A percentile compares a stretch with the other conserved stretches of the same genome.
These are phyloP conservation scores for Coccomyxa sp. DNA, from an alignment of 139 green algal genomes.

Conservation along the genomic window DNA sequence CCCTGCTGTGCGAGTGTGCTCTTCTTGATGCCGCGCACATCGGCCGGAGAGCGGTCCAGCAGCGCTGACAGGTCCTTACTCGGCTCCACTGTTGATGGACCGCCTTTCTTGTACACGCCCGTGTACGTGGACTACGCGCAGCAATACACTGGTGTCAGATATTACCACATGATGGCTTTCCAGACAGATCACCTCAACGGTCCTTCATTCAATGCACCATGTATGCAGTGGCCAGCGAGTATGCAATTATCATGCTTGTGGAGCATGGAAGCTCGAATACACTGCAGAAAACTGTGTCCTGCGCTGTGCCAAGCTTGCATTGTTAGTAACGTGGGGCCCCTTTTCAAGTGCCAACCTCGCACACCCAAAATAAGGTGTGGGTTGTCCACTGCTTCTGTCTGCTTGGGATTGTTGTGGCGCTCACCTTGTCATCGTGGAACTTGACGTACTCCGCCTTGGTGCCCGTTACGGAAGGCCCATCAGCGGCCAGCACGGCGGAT, in stretches of 20 bases:
- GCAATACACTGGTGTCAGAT: background rate
- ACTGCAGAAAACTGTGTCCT: too few species aligned
- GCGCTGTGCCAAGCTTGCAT: too few species aligned
- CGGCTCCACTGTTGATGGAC: constrained; percentile 20
- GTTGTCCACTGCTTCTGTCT: too few species aligned
- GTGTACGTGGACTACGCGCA: constrained; percentile 14
- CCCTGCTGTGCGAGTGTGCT: too few species aligned
- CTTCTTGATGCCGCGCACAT: constrained; percentile 24
- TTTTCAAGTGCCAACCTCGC: too few species aligned
- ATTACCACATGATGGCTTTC: background rate
- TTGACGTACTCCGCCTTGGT: constrained; percentile 37
- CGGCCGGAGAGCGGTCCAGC: constrained; percentile 22
- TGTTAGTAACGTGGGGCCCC: too few species aligned
- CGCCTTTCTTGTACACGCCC: constrained; percentile 26
- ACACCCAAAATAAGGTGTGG: too few species aligned
- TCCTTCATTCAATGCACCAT: too few species aligned
- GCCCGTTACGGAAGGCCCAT: constrained; percentile 22
- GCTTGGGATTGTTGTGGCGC: background rate
- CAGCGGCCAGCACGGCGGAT: constrained; percentile 14
- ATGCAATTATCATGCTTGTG: too few species aligned
- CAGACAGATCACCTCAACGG: background rate
- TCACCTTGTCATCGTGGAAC: constrained; percentile 44
- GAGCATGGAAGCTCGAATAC: too few species aligned
- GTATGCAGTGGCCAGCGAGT: too few species aligned
- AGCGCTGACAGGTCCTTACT: constrained; percentile 18